phyloP scores from a whole-genome alignment of 345 rosid genomes.

The Turritis glabra region DNA sequence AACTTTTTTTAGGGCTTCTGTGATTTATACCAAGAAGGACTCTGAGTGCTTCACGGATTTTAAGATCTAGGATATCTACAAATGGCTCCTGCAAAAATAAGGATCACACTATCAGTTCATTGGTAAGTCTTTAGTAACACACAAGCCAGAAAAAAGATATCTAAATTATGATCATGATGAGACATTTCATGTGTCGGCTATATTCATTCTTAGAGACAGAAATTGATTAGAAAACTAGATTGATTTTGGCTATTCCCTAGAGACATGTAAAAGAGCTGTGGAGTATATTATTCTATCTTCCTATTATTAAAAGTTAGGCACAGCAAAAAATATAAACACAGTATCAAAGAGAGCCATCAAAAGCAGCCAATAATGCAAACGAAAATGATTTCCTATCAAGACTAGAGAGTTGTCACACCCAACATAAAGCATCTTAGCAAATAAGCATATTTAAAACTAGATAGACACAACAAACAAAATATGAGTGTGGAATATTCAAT shows the following conservation, averaged over 20 bases:
- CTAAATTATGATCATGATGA: background rate
- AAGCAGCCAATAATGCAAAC: constrained; percentile 16
- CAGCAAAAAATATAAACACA: constrained; percentile 6
- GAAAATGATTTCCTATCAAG: constrained; percentile 31
- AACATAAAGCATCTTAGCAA: constrained; percentile 27
- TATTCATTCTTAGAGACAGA: background rate
- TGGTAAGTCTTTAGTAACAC: constrained; percentile 7
- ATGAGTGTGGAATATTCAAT: constrained; percentile 25
- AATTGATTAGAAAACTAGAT: background rate
- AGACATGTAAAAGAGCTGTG: constrained; percentile 5
- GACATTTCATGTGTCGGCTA: background rate
- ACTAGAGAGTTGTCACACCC: constrained; percentile 31
- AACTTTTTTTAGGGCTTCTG: constrained; percentile 2
- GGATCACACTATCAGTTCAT: constrained; percentile 3
- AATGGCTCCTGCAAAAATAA: constrained; percentile 67
- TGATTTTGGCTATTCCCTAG: constrained; percentile 9
- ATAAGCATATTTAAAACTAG: background rate
- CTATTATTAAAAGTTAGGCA: background rate
- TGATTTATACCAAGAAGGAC: constrained; percentile 72
- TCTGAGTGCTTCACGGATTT: constrained; percentile 86
- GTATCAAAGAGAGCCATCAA: constrained; percentile 25
- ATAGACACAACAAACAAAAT: constrained; percentile 13
- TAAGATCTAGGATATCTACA: constrained; percentile 75
- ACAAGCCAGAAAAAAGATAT: background rate
- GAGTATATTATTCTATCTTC: constrained; percentile 16